Base-by-base conservation (phyloP, 2,329 filamentous ascomycete species). In the Thielaviopsis ethacetica region DNA sequence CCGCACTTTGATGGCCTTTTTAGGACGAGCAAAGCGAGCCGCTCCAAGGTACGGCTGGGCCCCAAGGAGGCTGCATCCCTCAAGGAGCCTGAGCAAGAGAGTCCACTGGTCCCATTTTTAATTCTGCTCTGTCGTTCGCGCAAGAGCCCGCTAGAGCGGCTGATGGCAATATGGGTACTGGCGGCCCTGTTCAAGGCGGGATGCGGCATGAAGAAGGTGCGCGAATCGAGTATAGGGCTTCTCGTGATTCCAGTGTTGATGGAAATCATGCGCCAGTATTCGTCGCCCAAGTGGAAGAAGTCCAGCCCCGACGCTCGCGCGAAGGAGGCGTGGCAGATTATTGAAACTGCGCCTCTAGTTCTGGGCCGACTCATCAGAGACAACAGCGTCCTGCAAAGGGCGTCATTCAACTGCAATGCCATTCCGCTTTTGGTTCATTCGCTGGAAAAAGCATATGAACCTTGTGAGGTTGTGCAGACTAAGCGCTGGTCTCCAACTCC, bases 361-460 rank as follows among this genome's bases (percentile, higher is more conserved):
- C 75, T 97, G 58, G 88, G 89, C 17, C 82, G 84, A 53, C 75
- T 97, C 47, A 82, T 95, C 19, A 82, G 83, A 26, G 88, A 93
- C 66, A 89, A 84, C 67, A 82, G 86, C 62, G 78, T 81, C 61
- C 76, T 97, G 57, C 91, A 97, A 70, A 86, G 84, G 65, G 84
- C 88, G 44, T 89, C 90, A 0, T 85, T 84, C 51, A 88, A 96
- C 62, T 76, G 75, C 59, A 70, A 73, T 26, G 76, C 73, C 1
- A 70, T 78, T 54, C 73, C 73, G 63, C 69, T 71, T 1, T 66
- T 79, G 34, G 72, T 71, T 58, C 75, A 71, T 57, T 69, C 81
- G 13, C 67, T 82, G 6, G 77, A 76, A 62, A 71, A 71, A 17
- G 74, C 76, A 7, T 82, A 81, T 62, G 72, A 75, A 19, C 72